A percentile compares a stretch with the other conserved stretches of the same genome.
phyloP scores from a whole-genome alignment of 2,329 filamentous ascomycete genomes.

The Penicillium fuscoglaucum region DNA sequence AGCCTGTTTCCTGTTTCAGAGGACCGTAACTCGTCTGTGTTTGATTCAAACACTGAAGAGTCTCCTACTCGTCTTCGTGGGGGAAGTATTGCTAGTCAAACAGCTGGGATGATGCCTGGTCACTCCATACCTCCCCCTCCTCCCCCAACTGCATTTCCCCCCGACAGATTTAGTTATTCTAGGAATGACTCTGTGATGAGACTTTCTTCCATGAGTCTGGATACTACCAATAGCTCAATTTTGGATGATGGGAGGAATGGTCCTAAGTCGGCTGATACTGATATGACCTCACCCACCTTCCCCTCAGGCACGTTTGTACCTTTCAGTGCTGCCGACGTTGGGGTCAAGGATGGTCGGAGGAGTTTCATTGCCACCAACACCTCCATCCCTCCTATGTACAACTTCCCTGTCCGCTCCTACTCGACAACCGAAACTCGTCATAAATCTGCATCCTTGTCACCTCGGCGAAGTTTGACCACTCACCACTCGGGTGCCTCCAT shows the following conservation, averaged over 20 bases:
- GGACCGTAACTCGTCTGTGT: slow-evolving; percentile 21
- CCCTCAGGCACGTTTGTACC: slow-evolving; percentile 38
- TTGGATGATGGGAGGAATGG: slow-evolving; percentile 34
- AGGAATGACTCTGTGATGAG: slow-evolving; percentile 38
- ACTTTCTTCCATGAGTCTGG: slow-evolving; percentile 39
- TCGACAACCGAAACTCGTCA: slow-evolving; percentile 26
- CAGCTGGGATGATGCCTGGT: slow-evolving; percentile 36
- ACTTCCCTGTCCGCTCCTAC: slow-evolving; percentile 31
- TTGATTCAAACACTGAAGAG: slow-evolving; percentile 27
- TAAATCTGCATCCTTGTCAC: slow-evolving; percentile 27
- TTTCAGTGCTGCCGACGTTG: slow-evolving; percentile 42
- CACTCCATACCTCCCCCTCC: slow-evolving; percentile 40
- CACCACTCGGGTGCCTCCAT: slow-evolving; percentile 30
- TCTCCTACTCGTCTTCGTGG: slow-evolving; percentile 30
- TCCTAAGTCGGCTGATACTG: slow-evolving; percentile 30
- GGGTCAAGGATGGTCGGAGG: slow-evolving; percentile 32
- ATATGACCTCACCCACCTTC: slow-evolving; percentile 33
- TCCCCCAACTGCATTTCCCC: slow-evolving; percentile 33
- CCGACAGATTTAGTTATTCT: slow-evolving; percentile 36
- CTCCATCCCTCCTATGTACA: slow-evolving; percentile 26
- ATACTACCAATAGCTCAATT: slow-evolving; percentile 43
- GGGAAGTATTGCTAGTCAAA: slow-evolving; percentile 37
- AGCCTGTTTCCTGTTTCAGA: slow-evolving; percentile 28
- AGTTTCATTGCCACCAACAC: slow-evolving; percentile 29
- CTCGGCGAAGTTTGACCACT: slow-evolving; percentile 37